Conservation (phyloP, 2,329 filamentous ascomycete genomes). For the Pezizomycotina sp. region DNA sequence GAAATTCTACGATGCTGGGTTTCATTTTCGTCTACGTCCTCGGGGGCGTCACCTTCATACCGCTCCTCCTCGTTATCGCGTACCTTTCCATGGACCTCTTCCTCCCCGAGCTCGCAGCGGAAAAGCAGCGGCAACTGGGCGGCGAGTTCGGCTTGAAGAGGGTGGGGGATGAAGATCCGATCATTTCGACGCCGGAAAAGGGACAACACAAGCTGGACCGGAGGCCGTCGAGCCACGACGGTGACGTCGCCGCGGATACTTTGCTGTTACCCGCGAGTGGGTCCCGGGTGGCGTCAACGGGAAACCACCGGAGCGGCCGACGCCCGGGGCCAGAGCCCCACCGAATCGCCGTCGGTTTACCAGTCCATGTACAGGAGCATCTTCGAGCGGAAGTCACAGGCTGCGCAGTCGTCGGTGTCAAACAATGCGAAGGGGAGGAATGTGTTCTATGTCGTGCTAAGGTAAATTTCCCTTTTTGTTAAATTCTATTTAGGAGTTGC, state of each 20-base stretch:
- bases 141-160: constrained; percentile 36
- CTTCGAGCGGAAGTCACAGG: constrained; percentile 58
- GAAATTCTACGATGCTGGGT: constrained; percentile 21
- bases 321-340: constrained; percentile 59
- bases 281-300: constrained; percentile 81
- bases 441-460: constrained; percentile 80
- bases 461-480: constrained; percentile 35
- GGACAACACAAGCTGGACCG: constrained; percentile 2
- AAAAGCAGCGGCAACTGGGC: constrained; percentile 28
- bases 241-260: constrained; percentile 81
- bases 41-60: constrained; percentile 76
- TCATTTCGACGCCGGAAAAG: constrained; percentile 41
- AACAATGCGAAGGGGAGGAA: constrained; percentile 51
- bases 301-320: constrained; percentile 74
- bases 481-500: neutral
- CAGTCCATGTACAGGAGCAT: constrained; percentile 83
- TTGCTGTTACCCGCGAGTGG: constrained; percentile 88
- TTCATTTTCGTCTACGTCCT: constrained; percentile 65
- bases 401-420: constrained; percentile 21
- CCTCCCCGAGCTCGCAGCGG: constrained; percentile 38
- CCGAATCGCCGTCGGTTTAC: constrained; percentile 50
- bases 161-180: constrained; percentile 47
- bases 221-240: constrained; percentile 27
- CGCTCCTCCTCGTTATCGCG: constrained; percentile 46
- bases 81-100: constrained; percentile 53